These are phyloP conservation scores for Fraxinus dipetala DNA, from an alignment of 305 asterid species.

Conservation along the genomic window DNA sequence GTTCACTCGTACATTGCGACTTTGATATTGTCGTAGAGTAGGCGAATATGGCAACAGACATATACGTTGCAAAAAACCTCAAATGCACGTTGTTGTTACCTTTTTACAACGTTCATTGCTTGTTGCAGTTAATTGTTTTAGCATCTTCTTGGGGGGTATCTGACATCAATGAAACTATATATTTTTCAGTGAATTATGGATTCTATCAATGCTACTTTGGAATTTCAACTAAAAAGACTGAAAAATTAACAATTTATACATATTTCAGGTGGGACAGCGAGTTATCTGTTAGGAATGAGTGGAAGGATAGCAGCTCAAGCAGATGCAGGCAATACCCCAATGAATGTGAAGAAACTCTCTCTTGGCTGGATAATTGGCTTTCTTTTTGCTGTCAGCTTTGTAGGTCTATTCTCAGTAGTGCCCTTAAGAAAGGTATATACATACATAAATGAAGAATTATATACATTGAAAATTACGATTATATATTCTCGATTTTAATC, in stretches of 20 bases:
- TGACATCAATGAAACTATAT: background rate
- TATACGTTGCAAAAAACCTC: background rate
- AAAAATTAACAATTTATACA: background rate
- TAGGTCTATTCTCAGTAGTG: constrained; percentile 64
- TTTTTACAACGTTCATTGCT: background rate
- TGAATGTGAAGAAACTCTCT: constrained; percentile 42
- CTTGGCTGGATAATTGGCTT: constrained; percentile 57
- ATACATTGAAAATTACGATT: background rate
- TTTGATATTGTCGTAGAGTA: background rate
- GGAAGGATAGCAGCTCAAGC: constrained; percentile 41
- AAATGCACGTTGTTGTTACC: background rate
- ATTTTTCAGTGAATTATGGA: background rate
- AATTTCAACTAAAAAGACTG: background rate
- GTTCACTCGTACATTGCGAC: background rate
- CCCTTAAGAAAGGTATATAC: constrained; percentile 51
- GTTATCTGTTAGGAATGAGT: constrained; percentile 61
- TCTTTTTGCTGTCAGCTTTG: constrained; percentile 57
- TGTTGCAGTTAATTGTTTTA: background rate
- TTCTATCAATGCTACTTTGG: background rate
- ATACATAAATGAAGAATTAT: background rate
- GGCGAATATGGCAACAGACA: background rate
- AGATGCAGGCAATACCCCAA: constrained; percentile 40
- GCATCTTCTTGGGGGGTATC: background rate
- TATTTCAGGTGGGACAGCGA: constrained; percentile 54
- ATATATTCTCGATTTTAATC: background rate